Conservation (phyloP, 176 grass and related monocot genomes). For the Oryza glaberrima region DNA sequence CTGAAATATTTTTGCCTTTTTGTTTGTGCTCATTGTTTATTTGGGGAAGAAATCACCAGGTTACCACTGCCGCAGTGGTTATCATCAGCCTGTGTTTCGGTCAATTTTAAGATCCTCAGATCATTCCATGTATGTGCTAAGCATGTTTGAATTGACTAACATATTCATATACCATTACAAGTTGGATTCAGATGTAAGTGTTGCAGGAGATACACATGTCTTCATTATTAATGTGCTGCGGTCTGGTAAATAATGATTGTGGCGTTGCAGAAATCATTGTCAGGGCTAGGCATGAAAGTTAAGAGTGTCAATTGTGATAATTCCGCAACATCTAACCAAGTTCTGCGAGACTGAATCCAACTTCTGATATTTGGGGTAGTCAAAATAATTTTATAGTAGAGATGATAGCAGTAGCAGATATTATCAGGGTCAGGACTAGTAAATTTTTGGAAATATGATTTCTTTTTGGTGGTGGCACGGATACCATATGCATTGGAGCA, state of each 20-base stretch:
- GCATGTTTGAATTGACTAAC: not conserved
- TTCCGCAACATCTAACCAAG: not conserved
- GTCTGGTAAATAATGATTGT: not conserved
- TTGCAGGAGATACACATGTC: not conserved
- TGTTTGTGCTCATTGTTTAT: not conserved
- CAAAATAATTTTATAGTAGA: slow-evolving; percentile 1
- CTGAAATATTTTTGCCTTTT: not conserved
- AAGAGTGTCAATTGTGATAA: slow-evolving; percentile 1
- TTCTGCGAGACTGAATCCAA: not conserved
- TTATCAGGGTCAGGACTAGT: slow-evolving; percentile 5
- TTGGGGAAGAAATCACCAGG: not conserved
- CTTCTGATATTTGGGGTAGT: slow-evolving; percentile 21
- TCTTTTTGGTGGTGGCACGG: slow-evolving; percentile 8
- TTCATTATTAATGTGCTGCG: not conserved
- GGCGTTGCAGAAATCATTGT: slow-evolving; percentile 1
- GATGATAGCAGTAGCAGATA: slow-evolving; percentile 11
- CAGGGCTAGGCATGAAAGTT: not conserved
- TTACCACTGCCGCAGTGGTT: not conserved
- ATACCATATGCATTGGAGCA: not conserved
- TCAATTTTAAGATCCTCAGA: not conserved
- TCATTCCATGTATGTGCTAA: not conserved
- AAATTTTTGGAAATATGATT: slow-evolving; percentile 5
- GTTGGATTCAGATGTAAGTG: not conserved
- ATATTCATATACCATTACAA: slow-evolving; percentile 8
- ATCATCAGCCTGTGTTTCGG: not conserved